Evolutionary conservation across 2,329 filamentous ascomycete genomes (phyloP).

Genomic region (Graphilbum sp.): DNA sequence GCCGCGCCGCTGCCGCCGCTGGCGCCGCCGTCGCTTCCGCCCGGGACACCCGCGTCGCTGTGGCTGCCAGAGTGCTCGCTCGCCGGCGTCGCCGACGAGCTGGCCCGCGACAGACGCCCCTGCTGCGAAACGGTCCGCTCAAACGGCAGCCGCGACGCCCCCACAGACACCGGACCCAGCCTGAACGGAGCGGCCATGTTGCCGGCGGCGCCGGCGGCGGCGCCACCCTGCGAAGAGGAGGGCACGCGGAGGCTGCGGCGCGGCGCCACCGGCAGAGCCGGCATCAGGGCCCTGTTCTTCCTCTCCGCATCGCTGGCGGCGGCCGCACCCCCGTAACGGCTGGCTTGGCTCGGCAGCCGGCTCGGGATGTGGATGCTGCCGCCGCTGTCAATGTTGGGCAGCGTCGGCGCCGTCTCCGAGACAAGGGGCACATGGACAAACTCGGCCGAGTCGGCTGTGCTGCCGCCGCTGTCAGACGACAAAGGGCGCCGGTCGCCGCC

Average conservation of each 20-base stretch:
- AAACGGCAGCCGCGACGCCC: constrained; percentile 30
- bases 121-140: constrained; percentile 37
- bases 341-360: constrained; percentile 28
- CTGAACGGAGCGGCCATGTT: too few relatives aligned
- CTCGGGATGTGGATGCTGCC: constrained; percentile 47
- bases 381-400: constrained; percentile 44
- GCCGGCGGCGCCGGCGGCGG: too few relatives aligned
- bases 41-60: neutral
- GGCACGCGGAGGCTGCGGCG: too few relatives aligned
- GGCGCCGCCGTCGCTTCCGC: constrained; percentile 10
- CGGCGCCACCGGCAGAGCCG: too few relatives aligned
- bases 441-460: too few relatives aligned
- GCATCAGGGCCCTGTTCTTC: too few relatives aligned
- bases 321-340: constrained; percentile 15
- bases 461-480: too few relatives aligned
- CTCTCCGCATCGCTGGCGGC: constrained; percentile 8
- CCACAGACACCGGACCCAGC: neutral
- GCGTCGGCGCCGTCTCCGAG: constrained; percentile 34
- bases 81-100: constrained; percentile 24
- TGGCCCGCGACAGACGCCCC: constrained; percentile 27
- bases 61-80: constrained; percentile 27
- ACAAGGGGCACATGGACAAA: too few relatives aligned
- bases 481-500: too few relatives aligned
- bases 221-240: too few relatives aligned
- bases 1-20: too few relatives aligned